phyloP scores from a whole-genome alignment of 2,329 filamentous ascomycete species.

The Ophiostoma sp. region DNA sequence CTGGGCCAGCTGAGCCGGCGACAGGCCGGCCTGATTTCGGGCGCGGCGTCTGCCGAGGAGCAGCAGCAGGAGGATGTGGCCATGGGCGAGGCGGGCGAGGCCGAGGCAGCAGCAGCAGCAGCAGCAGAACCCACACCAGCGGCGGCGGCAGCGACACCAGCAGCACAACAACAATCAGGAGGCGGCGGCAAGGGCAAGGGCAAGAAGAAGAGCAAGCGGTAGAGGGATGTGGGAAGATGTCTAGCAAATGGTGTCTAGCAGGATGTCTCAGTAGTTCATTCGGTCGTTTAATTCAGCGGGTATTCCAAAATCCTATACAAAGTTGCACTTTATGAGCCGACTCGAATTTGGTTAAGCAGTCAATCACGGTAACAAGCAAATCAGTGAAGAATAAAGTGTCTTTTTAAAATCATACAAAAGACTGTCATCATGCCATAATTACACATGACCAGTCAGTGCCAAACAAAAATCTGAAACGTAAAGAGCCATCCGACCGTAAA shows the following conservation, averaged over 20 bases:
- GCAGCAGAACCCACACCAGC: constrained; percentile 32
- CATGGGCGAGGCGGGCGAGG: constrained; percentile 31
- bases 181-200: constrained; percentile 52
- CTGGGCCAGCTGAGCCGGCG: constrained; percentile 69
- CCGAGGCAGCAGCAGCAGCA: constrained; percentile 30
- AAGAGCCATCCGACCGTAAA: constrained; percentile 20
- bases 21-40: constrained; percentile 53
- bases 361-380: neutral
- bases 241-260: neutral
- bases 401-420: constrained; percentile 11
- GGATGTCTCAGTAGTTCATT: neutral
- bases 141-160: constrained; percentile 18
- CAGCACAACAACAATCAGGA: constrained; percentile 27
- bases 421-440: constrained; percentile 14
- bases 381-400: constrained; percentile 5
- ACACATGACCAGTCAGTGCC: constrained; percentile 22
- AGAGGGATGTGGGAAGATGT: neutral
- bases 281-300: neutral
- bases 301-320: neutral
- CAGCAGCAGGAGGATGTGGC: constrained; percentile 30
- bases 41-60: constrained; percentile 41
- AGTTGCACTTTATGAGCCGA: too few relatives aligned
- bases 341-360: neutral
- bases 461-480: constrained; percentile 17
- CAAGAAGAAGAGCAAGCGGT: constrained; percentile 68